phyloP scores from a whole-genome alignment of 2,329 filamentous ascomycete genomes.

The Pseudonectria foliicola region DNA sequence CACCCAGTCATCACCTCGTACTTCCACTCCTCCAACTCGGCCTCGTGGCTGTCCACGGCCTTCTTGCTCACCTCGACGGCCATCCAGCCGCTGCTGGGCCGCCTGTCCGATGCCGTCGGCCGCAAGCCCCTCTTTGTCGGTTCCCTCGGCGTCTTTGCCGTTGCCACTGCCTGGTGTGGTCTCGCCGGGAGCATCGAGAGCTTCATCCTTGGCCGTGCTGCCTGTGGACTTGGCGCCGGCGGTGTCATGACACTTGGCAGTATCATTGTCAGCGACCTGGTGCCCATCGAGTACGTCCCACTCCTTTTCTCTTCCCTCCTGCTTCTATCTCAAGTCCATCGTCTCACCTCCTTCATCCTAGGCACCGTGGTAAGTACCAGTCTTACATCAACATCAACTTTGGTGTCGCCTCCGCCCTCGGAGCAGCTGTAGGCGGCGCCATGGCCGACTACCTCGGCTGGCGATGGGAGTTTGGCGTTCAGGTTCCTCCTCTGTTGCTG shows the following conservation, averaged over 20 bases:
- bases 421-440: constrained; percentile 62
- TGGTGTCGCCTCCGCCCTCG: constrained; percentile 50
- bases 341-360: constrained; percentile 11
- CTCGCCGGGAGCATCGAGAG: constrained; percentile 59
- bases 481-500: constrained; percentile 45
- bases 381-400: constrained; percentile 62
- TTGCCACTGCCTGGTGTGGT: constrained; percentile 63
- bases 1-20: constrained; percentile 78
- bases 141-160: constrained; percentile 54
- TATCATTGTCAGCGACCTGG: constrained; percentile 66
- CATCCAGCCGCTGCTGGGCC: constrained; percentile 67
- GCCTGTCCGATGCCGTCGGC: constrained; percentile 67
- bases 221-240: constrained; percentile 67
- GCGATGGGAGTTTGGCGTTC: constrained; percentile 64
- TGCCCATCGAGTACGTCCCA: constrained; percentile 57
- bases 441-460: constrained; percentile 66
- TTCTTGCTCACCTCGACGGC: constrained; percentile 72
- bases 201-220: constrained; percentile 62
- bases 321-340: too few relatives aligned
- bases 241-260: constrained; percentile 61
- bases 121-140: constrained; percentile 60
- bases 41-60: constrained; percentile 75
- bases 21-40: constrained; percentile 69
- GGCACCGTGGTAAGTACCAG: constrained; percentile 61
- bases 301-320: too few relatives aligned